Percentiles rank a stretch among this genome's conserved stretches.
Conservation (phyloP, 176 grass and related monocot genomes). For the Musa acuminata region DNA sequence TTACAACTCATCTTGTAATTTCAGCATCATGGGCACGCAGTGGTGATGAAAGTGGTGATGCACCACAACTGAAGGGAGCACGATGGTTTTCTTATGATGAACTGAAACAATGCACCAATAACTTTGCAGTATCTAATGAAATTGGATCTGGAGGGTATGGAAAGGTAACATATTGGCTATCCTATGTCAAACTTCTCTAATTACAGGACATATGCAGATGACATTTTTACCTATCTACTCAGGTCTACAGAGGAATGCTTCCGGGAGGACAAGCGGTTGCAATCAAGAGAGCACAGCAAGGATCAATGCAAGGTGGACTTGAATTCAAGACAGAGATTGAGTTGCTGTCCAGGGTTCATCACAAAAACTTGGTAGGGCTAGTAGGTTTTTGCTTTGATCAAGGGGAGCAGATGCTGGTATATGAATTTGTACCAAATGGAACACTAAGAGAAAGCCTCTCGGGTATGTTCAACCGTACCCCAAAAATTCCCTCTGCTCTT, state of each 20-base stretch:
- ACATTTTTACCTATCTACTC: slow-evolving; percentile 16
- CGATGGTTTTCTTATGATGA: slow-evolving; percentile 77
- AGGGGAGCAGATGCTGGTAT: slow-evolving; percentile 87
- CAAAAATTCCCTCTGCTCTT: no score
- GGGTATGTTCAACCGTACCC: slow-evolving; percentile 15
- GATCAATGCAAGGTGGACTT: slow-evolving; percentile 70
- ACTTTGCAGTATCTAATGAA: slow-evolving; percentile 61
- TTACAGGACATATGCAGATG: not conserved
- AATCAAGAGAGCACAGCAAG: slow-evolving; percentile 67
- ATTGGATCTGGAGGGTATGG: slow-evolving; percentile 76
- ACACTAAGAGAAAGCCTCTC: slow-evolving; percentile 61
- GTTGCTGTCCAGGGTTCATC: slow-evolving; percentile 81
- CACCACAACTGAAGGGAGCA: slow-evolving; percentile 69
- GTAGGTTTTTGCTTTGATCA: slow-evolving; percentile 82
- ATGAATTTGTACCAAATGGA: slow-evolving; percentile 72
- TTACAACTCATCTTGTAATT: slow-evolving; percentile 22
- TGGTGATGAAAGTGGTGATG: slow-evolving; percentile 49
- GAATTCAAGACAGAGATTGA: slow-evolving; percentile 98
- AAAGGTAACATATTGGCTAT: slow-evolving; percentile 38
- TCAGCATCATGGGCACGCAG: slow-evolving; percentile 61
- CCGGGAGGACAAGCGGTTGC: slow-evolving; percentile 47
- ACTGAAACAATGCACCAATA: slow-evolving; percentile 55
- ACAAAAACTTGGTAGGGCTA: slow-evolving; percentile 73
- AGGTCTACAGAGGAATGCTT: slow-evolving; percentile 80
- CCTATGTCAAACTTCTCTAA: slow-evolving; percentile 1